These are phyloP conservation scores for Kwoniella sp. DNA, from an alignment of 768 basidiomycete species.

Conservation along the genomic window DNA sequence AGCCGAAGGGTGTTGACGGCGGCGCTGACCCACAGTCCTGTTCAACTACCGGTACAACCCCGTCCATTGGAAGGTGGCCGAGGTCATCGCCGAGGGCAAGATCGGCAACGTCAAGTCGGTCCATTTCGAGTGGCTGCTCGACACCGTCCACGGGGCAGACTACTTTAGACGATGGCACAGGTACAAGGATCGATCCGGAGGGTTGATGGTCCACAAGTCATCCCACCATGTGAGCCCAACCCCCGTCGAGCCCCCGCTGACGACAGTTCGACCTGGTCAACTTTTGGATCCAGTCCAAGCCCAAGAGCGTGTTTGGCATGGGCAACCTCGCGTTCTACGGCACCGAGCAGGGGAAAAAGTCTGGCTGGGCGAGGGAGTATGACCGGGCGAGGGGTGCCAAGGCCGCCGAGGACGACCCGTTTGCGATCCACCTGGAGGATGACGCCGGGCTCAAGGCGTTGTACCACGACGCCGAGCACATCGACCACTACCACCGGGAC, in stretches of 20 bases:
- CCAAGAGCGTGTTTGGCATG: constrained; percentile 55
- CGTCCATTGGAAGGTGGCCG: constrained; percentile 56
- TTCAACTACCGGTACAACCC: constrained; percentile 53
- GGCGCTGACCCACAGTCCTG: constrained; percentile 14
- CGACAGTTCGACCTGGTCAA: constrained; percentile 58
- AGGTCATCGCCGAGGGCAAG: constrained; percentile 54
- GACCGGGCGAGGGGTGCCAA: constrained; percentile 53
- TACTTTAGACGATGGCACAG: constrained; percentile 58
- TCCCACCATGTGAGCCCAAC: constrained; percentile 42
- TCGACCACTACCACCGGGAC: constrained; percentile 57
- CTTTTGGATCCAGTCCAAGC: constrained; percentile 57
- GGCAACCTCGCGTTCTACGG: constrained; percentile 57
- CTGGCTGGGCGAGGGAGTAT: constrained; percentile 56
- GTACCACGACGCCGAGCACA: constrained; percentile 55
- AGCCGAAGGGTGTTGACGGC: constrained; percentile 1
- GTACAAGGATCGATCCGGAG: constrained; percentile 46
- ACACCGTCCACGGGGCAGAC: constrained; percentile 58
- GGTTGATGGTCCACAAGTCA: constrained; percentile 43
- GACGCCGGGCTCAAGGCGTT: constrained; percentile 54
- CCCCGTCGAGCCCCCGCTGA: neutral
- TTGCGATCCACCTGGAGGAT: constrained; percentile 55
- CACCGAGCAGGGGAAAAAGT: constrained; percentile 53
- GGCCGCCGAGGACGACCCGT: constrained; percentile 55
- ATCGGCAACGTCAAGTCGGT: constrained; percentile 57
- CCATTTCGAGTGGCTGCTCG: constrained; percentile 58